Evolutionary conservation across 257 asterid species (phyloP), one percentile per base, ranked within the genome.

Genomic region (Nicotiana benthamiana): DNA sequence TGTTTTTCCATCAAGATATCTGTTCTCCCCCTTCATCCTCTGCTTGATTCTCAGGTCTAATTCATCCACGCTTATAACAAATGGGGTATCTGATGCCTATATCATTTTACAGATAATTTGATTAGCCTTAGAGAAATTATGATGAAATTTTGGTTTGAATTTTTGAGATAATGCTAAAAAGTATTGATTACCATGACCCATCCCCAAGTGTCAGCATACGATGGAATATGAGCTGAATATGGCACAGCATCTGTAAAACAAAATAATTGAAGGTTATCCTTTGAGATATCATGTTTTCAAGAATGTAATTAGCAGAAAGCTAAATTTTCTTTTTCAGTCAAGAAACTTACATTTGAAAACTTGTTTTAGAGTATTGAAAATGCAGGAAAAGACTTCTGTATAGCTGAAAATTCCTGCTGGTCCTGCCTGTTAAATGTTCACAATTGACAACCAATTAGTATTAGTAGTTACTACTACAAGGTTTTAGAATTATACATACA

Each of bases 191-290:
- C 98, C 98, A 95, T 95, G 90, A 93, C 88, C 98, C 98, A 95
- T 78, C 98, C 98, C 98, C 98, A 95, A 34, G 94, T 93, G 87
- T 95, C 98, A 59, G 97, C 98, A 86, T 90, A 95, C 51, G 98
- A 95, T 62, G 97, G 97, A 79, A 93, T 87, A 75, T 95, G 98
- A 81, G 97, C 97, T 80, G 98, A 92, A 83, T 92, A 95, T 76
- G 98, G 97, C 77, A 93, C 94, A 72, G 93, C 98, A 90, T 95
- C 98, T 94, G 97, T 88, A 90, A 63, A 52, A 68, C 2, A 64
- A 65, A n/a, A 77, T 22, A 48, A 0, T 27, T 51, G 11, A 40
- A 46, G 13, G n/a, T 28, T 18, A 36, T 67, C 36, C 24, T 13
- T 27, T 68, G 57, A 22, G 22, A 72, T 46, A 72, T 72, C 22